These are phyloP conservation scores for Rhodamnia rubescens DNA, from an alignment of 345 rosid species.

Conservation along the genomic window DNA sequence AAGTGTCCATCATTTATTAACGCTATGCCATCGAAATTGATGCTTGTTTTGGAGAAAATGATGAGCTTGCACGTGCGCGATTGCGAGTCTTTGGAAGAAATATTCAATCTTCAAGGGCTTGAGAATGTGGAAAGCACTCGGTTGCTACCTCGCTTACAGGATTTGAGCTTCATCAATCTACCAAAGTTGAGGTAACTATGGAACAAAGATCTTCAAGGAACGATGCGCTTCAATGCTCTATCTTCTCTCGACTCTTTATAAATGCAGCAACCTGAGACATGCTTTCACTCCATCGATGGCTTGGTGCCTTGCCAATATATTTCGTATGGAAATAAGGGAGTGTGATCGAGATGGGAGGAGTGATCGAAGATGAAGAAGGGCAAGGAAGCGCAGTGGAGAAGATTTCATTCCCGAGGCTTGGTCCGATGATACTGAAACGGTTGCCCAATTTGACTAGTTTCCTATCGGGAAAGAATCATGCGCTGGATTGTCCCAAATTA, in stretches of 20 bases:
- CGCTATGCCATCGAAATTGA: not conserved
- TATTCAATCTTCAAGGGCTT: not conserved
- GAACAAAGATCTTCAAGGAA: not conserved
- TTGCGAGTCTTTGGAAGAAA: not conserved
- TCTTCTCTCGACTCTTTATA: rapidly evolving
- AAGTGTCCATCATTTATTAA: not conserved
- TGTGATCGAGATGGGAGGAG: not conserved
- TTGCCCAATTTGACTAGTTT: not conserved
- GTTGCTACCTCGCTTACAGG: rapidly evolving
- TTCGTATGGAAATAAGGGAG: rapidly evolving
- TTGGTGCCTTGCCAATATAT: not conserved
- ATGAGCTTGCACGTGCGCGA: not conserved
- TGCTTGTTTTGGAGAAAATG: not conserved
- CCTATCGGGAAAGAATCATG: not conserved
- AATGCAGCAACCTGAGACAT: not conserved
- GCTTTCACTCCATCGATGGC: not conserved
- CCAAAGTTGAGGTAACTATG: not conserved
- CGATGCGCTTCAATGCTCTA: not conserved
- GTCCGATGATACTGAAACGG: rapidly evolving
- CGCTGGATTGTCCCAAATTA: rapidly evolving
- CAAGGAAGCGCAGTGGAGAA: not conserved
- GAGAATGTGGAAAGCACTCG: not conserved
- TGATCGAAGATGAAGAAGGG: not conserved
- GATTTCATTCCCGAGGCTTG: not conserved
- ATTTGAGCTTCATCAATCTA: rapidly evolving